phyloP scores from a whole-genome alignment of 768 basidiomycete genomes.

The Tylopilus intermedius region DNA sequence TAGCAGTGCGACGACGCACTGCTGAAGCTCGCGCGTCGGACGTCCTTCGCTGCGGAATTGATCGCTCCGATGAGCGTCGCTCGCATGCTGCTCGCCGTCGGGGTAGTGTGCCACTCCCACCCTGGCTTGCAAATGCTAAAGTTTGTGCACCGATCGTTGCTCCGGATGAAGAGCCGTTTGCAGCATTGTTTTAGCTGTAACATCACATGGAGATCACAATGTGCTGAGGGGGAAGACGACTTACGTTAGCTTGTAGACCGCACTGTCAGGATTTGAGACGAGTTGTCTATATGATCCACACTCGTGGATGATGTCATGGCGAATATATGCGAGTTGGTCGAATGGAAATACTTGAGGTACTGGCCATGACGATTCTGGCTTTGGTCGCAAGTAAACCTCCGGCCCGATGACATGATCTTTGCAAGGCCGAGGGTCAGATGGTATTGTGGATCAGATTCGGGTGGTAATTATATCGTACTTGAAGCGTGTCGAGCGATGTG shows the following conservation, averaged over 20 bases:
- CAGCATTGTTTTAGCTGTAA: conserved; percentile 44
- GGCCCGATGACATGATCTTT: conserved; percentile 84
- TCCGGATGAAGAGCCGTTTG: conserved; percentile 36
- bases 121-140: conserved; percentile 36
- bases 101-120: conserved; percentile 18
- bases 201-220: background rate
- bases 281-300: conserved; percentile 59
- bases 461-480: conserved; percentile 35
- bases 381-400: conserved; percentile 76
- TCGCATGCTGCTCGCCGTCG: conserved; percentile 11
- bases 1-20: conserved; percentile 47
- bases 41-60: conserved; percentile 44
- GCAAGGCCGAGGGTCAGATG: conserved; percentile 2
- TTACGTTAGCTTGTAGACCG: conserved; percentile 73
- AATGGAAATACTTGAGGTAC: conserved; percentile 73
- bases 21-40: conserved; percentile 51
- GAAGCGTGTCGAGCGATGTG: conserved; percentile 86
- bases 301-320: conserved; percentile 80
- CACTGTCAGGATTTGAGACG: conserved; percentile 54
- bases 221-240: conserved; percentile 19
- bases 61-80: conserved; percentile 24
- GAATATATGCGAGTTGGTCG: conserved; percentile 71
- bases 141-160: conserved; percentile 49
- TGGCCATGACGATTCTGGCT: conserved; percentile 82
- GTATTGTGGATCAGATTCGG: background rate